phyloP scores from a whole-genome alignment of 495 filamentous ascomycete genomes.

The Corynascus novoguineensis region DNA sequence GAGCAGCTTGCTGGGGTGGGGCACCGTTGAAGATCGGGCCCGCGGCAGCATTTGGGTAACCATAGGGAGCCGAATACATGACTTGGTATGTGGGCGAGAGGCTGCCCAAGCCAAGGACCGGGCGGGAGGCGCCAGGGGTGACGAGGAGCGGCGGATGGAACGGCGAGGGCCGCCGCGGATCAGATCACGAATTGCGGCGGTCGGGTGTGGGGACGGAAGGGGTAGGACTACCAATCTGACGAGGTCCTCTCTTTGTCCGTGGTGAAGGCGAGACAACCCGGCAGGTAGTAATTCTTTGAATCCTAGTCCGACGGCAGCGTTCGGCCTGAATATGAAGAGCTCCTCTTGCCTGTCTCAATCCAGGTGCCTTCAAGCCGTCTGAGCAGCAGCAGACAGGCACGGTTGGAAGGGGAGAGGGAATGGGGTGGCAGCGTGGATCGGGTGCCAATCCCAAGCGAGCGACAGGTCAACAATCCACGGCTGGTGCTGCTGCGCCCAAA shows the following conservation, averaged over 20 bases:
- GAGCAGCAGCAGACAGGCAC: not conserved
- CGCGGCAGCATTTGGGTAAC: constrained; percentile 43
- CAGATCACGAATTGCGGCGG: constrained; percentile 34
- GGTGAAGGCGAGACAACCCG: not conserved
- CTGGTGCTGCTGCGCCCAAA: not conserved
- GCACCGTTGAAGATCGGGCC: constrained; percentile 44
- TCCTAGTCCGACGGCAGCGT: constrained; percentile 14
- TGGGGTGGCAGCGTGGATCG: not conserved
- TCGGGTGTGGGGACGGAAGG: constrained; percentile 28
- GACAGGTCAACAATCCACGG: not conserved
- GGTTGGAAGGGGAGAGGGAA: not conserved
- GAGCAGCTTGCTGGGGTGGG: constrained; percentile 44
- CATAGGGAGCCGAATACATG: constrained; percentile 49
- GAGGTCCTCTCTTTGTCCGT: constrained; percentile 1
- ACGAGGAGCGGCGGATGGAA: constrained; percentile 16
- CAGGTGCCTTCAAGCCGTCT: constrained; percentile 2
- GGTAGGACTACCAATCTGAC: constrained; percentile 27
- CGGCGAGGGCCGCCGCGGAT: constrained; percentile 27
- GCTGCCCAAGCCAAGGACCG: constrained; percentile 25
- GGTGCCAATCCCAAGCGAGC: constrained; percentile 1
- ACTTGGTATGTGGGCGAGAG: constrained; percentile 25
- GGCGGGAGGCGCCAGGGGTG: constrained; percentile 18
- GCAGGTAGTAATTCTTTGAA: constrained; percentile 18
- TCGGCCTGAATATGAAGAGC: constrained; percentile 16
- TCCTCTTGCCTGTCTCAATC: constrained; percentile 8